Base-by-base conservation (phyloP, 495 filamentous ascomycete genomes). In the Achaetomiella virescens region DNA sequence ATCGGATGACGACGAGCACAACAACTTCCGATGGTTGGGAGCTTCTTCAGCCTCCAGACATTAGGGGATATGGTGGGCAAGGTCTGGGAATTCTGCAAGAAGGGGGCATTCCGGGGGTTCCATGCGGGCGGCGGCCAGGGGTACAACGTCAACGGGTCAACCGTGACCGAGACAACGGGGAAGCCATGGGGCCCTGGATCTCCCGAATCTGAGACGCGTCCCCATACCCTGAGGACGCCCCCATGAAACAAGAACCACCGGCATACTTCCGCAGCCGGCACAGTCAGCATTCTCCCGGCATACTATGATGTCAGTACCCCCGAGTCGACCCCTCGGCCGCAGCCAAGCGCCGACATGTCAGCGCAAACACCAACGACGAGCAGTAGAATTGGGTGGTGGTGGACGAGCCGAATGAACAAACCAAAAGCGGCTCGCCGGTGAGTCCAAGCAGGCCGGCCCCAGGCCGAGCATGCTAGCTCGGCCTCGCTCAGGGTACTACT, bases 61-160 rank as follows among this genome's bases (percentile, higher is more conserved):
- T 67, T 78, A 47, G 77, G 78, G 11, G 72, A 75, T 31, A 80
- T 87, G 24, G 84, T 90, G 8, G 88, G 88, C 7, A 91, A 85
- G 66, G 83, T 93, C 9, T 88, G 87, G 75, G 80, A 90, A 63
- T 90, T 95, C 57, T 93, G 90, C 76, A 86, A 77, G 63, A 75
- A 76, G 1, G 80, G 82, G 10, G 80, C 86, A 0, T 91, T 96
- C 65, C 74, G 77, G 45, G 91, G 91, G 0, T 96, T 96, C 70
- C 85, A 91, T 53, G 87, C 90, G 14, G 91, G 89, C 22, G 90
- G 87, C 17, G 91, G 90, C 6, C 75, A 72, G 36, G 86, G 83
- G 14, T 95, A 90, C 62, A 72, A 78, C 9, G 53, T 71, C 10
- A 57, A 58, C 14, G 61, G 64, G 1, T 35, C 67, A 12, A 55